Conservation (phyloP, 257 asterid genomes). For the Avicennia marina region DNA sequence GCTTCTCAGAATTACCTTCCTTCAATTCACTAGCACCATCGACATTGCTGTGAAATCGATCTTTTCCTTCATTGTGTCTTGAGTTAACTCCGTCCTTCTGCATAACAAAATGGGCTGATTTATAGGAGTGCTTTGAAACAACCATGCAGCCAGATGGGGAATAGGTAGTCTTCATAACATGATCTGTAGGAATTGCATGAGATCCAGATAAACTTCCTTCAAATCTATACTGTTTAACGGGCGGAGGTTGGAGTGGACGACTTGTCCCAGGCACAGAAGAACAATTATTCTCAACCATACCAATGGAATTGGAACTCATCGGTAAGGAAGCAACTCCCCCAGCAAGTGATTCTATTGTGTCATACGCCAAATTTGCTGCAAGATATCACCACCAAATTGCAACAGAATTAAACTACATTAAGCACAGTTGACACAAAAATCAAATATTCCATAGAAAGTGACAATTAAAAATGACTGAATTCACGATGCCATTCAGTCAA, state of each 20-base stretch:
- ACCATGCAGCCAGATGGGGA: conserved; percentile 1
- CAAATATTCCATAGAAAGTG: too few relatives aligned
- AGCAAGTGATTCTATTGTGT: conserved; percentile 42
- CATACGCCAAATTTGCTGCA: conserved; percentile 21
- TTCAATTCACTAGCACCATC: conserved; percentile 10
- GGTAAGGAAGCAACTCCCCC: conserved; percentile 43
- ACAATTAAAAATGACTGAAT: too few relatives aligned
- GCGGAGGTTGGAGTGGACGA: conserved; percentile 31
- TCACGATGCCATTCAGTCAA: too few relatives aligned
- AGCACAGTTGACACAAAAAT: too few relatives aligned
- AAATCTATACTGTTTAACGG: conserved; percentile 23
- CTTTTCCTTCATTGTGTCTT: conserved; percentile 23
- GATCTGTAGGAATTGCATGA: not conserved
- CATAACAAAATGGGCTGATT: conserved; percentile 15
- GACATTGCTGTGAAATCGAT: conserved; percentile 4
- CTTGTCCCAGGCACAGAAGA: not conserved
- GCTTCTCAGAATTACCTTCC: conserved; percentile 15
- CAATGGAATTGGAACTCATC: conserved; percentile 27
- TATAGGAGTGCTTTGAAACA: conserved; percentile 27
- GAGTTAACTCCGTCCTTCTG: not conserved
- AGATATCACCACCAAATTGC: too few relatives aligned
- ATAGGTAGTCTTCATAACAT: not conserved
- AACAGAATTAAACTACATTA: too few relatives aligned
- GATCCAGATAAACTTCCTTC: conserved; percentile 31
- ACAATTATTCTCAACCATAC: conserved; percentile 16